Evolutionary conservation across 495 filamentous ascomycete species (phyloP), one percentile per base, ranked within the genome.

Genomic region (Coniosporium apollinis): DNA sequence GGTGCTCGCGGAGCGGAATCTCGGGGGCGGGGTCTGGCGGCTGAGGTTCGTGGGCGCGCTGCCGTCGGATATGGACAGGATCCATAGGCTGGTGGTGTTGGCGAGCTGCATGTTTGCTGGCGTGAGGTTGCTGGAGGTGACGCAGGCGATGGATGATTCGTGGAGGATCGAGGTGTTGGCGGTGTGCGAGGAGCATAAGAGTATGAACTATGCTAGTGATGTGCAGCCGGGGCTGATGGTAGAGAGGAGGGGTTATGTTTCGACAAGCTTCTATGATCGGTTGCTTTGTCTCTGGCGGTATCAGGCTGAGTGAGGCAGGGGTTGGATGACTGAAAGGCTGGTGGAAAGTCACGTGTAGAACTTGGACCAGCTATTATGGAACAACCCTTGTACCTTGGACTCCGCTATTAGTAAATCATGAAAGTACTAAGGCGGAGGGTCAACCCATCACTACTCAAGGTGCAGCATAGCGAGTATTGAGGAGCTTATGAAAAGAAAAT

Each of bases 81-180:
- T 26, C 22, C 9, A 32, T 16, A 13, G 34, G 10, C 66, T 65
- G 6, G 44, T 67, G 30, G 65, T 96, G 17, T 59, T 97, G 38
- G 89, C 78, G 10, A 89, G 82, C 32, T 94, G 87, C 48, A 96
- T 96, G 89, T 80, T 93, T 59, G 82, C 74, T 1, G 89, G 89
- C 10, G 68, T 68, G 17, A 66, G 74, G 38, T 50, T 96, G 17
- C 57, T 97, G 3, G 54, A 66, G 33, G 48, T 86, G 19, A 49
- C 36, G 9, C 45, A 50, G 28, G 47, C 29, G 13, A 19, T 39
- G 0, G 45, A 38, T 2, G 31, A 34, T 16, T 41, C 4, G 25
- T 84, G 76, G 66, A 48, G 49, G 11, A 76, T 85, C 44, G 58
- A 67, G 32, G 64, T 87, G 11, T 41, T 92, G 26, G 77, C 69